phyloP scores from a whole-genome alignment of 2,329 filamentous ascomycete species.

The Pseudogymnoascus sp. region DNA sequence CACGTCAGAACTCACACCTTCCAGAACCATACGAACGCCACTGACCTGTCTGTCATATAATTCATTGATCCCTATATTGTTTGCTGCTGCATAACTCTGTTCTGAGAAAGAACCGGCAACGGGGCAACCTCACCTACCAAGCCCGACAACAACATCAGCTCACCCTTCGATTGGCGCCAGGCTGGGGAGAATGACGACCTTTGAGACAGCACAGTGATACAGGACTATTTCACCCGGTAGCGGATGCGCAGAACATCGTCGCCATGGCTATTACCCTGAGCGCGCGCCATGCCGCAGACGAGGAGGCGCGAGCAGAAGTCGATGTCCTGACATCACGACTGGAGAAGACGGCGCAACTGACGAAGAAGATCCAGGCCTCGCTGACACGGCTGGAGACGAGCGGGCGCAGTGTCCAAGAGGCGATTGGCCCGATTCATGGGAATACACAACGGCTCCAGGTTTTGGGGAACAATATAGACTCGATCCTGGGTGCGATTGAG shows the following conservation, averaged over 20 bases:
- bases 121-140: not conserved
- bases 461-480: conserved; percentile 79
- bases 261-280: conserved; percentile 24
- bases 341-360: conserved; percentile 86
- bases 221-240: not conserved
- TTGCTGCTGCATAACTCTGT: not conserved
- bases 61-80: not conserved
- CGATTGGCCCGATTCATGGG: conserved; percentile 83
- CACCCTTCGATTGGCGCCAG: not conserved
- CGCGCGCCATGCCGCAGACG: conserved; percentile 37
- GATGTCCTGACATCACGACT: conserved; percentile 65
- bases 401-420: conserved; percentile 83
- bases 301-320: conserved; percentile 61
- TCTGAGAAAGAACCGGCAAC: not conserved
- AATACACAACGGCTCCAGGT: conserved; percentile 85
- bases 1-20: not conserved
- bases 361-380: conserved; percentile 90
- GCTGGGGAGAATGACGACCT: not conserved
- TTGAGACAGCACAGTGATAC: not conserved
- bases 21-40: not conserved
- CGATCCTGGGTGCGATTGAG: conserved; percentile 78
- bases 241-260: not conserved
- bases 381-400: conserved; percentile 76
- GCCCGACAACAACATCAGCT: not conserved
- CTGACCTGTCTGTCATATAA: not conserved